These are phyloP conservation scores for Xanthoconium separans DNA, from an alignment of 1,284 basidiomycete species.

Conservation along the genomic window DNA sequence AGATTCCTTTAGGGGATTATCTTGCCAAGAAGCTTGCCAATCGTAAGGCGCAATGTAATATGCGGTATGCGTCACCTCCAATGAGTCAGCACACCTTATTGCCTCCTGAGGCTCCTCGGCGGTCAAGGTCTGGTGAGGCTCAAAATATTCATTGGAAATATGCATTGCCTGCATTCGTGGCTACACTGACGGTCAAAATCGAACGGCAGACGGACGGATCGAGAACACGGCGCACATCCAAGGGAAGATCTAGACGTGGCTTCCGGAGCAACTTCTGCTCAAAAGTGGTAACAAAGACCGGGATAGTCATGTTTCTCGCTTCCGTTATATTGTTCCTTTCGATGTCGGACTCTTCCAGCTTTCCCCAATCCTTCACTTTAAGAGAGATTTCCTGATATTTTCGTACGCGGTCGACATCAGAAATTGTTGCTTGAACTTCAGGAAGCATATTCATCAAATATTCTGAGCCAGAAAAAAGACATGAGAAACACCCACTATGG, in stretches of 20 bases:
- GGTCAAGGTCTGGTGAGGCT: background rate
- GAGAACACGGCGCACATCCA: background rate
- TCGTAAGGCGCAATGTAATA: background rate
- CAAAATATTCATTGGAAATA: too few species aligned
- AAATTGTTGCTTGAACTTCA: background rate
- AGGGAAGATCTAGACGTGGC: background rate
- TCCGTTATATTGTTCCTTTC: background rate
- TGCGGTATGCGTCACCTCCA: background rate
- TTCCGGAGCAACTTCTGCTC: background rate
- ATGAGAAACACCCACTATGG: background rate
- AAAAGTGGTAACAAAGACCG: background rate
- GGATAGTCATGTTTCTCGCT: background rate
- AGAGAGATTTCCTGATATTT: background rate
- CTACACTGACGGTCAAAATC: background rate
- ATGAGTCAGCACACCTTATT: background rate
- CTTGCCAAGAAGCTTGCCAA: background rate
- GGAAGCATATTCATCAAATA: background rate
- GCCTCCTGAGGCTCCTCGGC: background rate
- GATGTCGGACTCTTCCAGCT: background rate
- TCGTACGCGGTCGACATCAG: background rate
- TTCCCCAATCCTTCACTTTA: background rate
- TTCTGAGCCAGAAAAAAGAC: background rate
- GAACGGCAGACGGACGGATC: background rate
- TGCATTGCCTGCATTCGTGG: too few species aligned
- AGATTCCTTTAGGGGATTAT: background rate